Evolutionary conservation across 179 eudicot species (phyloP).

Genomic region (Silene vulgaris): DNA sequence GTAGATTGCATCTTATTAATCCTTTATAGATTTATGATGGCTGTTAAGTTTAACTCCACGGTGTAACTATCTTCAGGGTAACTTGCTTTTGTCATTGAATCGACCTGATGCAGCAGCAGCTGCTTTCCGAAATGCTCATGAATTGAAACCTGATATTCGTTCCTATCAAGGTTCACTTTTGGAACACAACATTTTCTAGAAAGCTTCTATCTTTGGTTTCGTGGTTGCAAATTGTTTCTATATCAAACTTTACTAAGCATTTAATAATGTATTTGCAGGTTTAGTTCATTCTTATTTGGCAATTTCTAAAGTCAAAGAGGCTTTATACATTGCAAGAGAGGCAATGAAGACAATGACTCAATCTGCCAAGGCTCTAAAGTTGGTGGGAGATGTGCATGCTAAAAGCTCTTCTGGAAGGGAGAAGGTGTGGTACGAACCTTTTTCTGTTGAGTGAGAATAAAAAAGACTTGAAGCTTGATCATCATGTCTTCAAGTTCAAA

Average conservation of each 20-base stretch:
- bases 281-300: conserved; percentile 87
- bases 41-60: neutral
- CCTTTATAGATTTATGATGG: neutral
- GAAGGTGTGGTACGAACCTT: conserved; percentile 48
- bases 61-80: conserved; percentile 52
- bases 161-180: conserved; percentile 73
- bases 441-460: neutral
- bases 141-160: conserved; percentile 88
- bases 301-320: conserved; percentile 82
- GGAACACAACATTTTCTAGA: neutral
- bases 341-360: conserved; percentile 98
- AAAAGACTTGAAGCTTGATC: neutral
- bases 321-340: conserved; percentile 79
- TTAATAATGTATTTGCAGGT: conserved; percentile 39
- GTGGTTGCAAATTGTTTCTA: neutral
- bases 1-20: neutral
- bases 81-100: conserved; percentile 75
- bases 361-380: conserved; percentile 82
- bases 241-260: neutral
- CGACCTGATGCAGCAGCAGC: conserved; percentile 84
- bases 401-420: conserved; percentile 81
- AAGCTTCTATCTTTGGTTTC: conserved; percentile 9
- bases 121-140: conserved; percentile 83
- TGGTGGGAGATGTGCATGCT: conserved; percentile 98
- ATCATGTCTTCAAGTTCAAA: neutral